Evolutionary conservation across 495 filamentous ascomycete species (phyloP).

Genomic region (Staphylotrichum longicolle): DNA sequence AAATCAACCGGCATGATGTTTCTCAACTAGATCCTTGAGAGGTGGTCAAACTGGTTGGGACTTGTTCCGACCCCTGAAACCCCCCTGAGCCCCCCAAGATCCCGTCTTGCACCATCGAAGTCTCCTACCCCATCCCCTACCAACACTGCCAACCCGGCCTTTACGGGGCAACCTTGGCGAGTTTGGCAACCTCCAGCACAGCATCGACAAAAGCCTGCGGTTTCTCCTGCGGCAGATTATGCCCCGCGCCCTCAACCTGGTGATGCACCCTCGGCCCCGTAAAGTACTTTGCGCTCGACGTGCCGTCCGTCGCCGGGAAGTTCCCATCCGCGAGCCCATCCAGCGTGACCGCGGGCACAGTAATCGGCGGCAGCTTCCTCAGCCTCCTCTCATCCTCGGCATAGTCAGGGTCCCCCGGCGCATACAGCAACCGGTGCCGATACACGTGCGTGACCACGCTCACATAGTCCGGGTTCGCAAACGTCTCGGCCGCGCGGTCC

Average conservation of each 20-base stretch:
- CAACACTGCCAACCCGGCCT: no score
- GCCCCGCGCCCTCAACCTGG: neutral
- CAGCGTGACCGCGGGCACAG: conserved; percentile 3
- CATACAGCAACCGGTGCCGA: neutral
- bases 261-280: conserved; percentile 5
- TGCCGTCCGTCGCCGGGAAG: neutral
- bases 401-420: conserved; percentile 2
- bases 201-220: conserved; percentile 9
- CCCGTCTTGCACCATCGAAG: no score
- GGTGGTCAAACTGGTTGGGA: no score
- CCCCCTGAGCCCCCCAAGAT: no score
- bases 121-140: no score
- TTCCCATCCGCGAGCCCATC: conserved; percentile 1
- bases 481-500: neutral
- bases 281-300: conserved; percentile 7
- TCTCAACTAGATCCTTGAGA: no score
- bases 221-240: conserved; percentile 7
- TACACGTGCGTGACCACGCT: neutral
- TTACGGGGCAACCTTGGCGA: neutral
- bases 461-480: conserved; percentile 2
- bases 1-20: no score
- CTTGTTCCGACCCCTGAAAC: no score
- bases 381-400: neutral
- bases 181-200: conserved; percentile 1
- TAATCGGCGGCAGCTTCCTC: neutral